Evolutionary conservation across 2,329 filamentous ascomycete species (phyloP).

Genomic region (Scorias spongiosa): DNA sequence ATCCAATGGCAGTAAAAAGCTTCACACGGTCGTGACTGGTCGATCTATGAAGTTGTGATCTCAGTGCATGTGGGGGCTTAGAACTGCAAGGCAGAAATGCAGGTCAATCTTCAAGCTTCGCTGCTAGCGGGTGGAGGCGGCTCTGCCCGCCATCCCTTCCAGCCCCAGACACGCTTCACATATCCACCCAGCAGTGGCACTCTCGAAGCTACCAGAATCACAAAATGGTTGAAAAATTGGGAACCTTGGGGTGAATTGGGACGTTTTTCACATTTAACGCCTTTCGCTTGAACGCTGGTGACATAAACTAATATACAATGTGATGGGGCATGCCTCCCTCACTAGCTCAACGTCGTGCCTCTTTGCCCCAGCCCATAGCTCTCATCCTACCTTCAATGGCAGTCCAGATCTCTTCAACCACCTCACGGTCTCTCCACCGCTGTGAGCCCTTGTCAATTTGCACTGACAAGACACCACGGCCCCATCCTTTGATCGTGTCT

Average conservation of each 20-base stretch:
- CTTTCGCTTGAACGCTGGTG: background rate
- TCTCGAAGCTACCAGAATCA: too few relatives aligned
- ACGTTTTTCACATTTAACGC: background rate
- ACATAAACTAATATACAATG: background rate
- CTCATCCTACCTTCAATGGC: slow-evolving; percentile 79
- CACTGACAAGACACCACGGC: slow-evolving; percentile 63
- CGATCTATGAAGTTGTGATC: too few relatives aligned
- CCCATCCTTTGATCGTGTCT: slow-evolving; percentile 66
- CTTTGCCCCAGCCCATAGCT: slow-evolving; percentile 64
- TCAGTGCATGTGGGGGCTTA: background rate
- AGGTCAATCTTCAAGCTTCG: background rate
- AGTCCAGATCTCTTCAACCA: slow-evolving; percentile 87
- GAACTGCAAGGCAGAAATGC: background rate
- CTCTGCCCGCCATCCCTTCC: background rate
- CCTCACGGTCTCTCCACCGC: slow-evolving; percentile 76
- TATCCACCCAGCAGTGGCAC: too few relatives aligned
- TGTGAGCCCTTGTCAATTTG: slow-evolving; percentile 57
- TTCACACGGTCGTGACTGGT: too few relatives aligned
- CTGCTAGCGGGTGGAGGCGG: background rate
- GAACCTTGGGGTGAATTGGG: too few relatives aligned
- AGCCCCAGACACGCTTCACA: too few relatives aligned
- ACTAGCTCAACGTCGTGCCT: slow-evolving; percentile 26
- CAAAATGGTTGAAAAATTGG: too few relatives aligned
- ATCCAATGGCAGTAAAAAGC: too few relatives aligned
- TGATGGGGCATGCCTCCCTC: background rate